Conservation (phyloP, 2,329 filamentous ascomycete genomes). For the Aspergillus neotritici region DNA sequence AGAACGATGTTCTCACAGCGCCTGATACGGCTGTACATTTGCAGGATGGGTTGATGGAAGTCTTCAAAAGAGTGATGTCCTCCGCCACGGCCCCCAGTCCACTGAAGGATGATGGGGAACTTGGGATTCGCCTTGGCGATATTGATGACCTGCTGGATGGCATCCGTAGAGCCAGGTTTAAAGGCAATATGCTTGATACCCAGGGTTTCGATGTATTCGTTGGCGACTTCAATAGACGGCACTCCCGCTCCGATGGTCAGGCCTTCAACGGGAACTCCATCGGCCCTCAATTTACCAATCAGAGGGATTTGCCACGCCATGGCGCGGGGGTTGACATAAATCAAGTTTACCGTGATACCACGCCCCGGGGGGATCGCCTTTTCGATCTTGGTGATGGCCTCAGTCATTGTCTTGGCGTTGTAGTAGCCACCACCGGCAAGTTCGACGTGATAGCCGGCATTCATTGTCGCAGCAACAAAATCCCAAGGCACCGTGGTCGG, state of each 20-base stretch:
- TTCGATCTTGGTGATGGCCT: constrained; percentile 78
- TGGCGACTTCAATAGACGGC: constrained; percentile 84
- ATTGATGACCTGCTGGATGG: constrained; percentile 83
- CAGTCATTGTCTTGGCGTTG: constrained; percentile 73
- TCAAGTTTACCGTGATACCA: constrained; percentile 83
- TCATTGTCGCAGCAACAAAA: constrained; percentile 88
- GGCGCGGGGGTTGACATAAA: constrained; percentile 82
- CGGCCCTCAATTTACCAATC: constrained; percentile 69
- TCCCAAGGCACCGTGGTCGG: constrained; percentile 84
- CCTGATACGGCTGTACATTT: constrained; percentile 86
- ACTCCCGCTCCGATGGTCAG: constrained; percentile 89
- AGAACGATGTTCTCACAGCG: constrained; percentile 80
- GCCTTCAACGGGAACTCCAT: constrained; percentile 86
- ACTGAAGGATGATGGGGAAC: constrained; percentile 85
- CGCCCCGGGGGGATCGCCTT: constrained; percentile 75
- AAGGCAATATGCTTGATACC: constrained; percentile 89
- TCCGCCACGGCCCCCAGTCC: constrained; percentile 88
- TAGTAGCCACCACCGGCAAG: constrained; percentile 87
- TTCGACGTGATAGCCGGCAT: constrained; percentile 90
- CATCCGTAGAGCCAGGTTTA: constrained; percentile 84
- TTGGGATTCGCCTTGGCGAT: constrained; percentile 85
- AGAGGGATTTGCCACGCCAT: constrained; percentile 92
- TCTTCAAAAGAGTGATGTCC: constrained; percentile 93
- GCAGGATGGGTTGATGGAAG: constrained; percentile 83
- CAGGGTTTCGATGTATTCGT: constrained; percentile 88